Percentiles rank a stretch among this genome's conserved stretches.
Evolutionary conservation across 768 basidiomycete species (phyloP).

Genomic region (Megacollybia marginata): DNA sequence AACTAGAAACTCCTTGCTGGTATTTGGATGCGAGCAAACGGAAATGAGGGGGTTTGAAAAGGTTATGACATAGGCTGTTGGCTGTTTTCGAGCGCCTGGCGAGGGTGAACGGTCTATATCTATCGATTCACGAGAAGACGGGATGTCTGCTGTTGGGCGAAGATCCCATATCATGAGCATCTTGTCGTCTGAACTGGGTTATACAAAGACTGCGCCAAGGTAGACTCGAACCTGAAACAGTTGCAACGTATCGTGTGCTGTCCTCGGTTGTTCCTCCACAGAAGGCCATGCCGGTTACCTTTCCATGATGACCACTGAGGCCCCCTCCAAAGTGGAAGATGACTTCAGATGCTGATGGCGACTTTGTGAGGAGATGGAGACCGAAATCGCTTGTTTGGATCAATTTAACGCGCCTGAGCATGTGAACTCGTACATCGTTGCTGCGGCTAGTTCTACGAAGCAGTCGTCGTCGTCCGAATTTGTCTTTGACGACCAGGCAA

Average conservation of each 20-base stretch:
- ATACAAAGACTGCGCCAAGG: conserved; percentile 4
- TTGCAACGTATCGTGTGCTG: conserved; percentile 67
- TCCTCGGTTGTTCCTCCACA: conserved; percentile 70
- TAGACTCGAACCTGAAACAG: conserved; percentile 56
- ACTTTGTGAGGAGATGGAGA: conserved; percentile 62
- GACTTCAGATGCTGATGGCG: conserved; percentile 36
- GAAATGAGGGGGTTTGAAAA: conserved; percentile 68
- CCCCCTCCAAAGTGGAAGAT: conserved; percentile 73
- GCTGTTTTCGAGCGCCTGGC: conserved; percentile 45
- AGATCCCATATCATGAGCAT: conserved; percentile 87
- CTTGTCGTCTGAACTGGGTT: conserved; percentile 52
- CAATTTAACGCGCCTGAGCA: conserved; percentile 29
- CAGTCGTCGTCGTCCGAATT: conserved; percentile 59
- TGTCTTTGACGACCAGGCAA: conserved; percentile 72
- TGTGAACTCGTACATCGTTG: background rate
- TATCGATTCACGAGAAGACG: conserved; percentile 28
- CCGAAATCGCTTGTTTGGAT: conserved; percentile 66
- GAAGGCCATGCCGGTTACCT: conserved; percentile 71
- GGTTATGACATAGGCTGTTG: conserved; percentile 68
- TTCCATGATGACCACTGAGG: conserved; percentile 74
- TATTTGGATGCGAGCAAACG: conserved; percentile 62
- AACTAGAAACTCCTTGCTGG: conserved; percentile 74
- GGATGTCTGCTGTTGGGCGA: conserved; percentile 43
- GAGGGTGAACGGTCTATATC: conserved; percentile 20
- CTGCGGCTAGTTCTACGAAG: conserved; percentile 51